phyloP scores from a whole-genome alignment of 2,329 filamentous ascomycete species.

The Ceratocystis smalleyi region DNA sequence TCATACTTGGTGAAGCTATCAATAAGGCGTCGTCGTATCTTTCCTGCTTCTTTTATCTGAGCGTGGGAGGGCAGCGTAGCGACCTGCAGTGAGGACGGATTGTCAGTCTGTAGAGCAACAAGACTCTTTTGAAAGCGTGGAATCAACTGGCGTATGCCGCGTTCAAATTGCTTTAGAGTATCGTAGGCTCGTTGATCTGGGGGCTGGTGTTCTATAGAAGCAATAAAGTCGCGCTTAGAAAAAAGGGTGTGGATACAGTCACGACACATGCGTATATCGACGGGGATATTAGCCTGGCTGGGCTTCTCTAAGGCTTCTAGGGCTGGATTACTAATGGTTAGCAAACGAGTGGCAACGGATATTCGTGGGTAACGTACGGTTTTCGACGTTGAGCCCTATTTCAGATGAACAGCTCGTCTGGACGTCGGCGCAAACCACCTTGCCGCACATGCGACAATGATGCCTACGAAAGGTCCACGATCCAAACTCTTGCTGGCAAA shows the following conservation, averaged over 20 bases:
- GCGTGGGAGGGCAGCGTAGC: constrained; percentile 30
- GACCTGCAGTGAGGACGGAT: background rate
- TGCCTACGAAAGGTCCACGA: constrained; percentile 85
- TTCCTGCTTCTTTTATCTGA: constrained; percentile 72
- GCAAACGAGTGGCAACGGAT: background rate
- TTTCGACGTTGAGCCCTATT: constrained; percentile 61
- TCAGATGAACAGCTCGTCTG: constrained; percentile 73
- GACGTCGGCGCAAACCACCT: constrained; percentile 80
- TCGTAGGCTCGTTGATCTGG: constrained; percentile 67
- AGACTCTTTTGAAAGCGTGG: constrained; percentile 73
- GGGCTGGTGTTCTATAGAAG: constrained; percentile 51
- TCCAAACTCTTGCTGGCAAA: constrained; percentile 91
- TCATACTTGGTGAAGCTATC: constrained; percentile 86
- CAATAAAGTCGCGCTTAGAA: constrained; percentile 58
- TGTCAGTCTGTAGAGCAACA: constrained; percentile 35
- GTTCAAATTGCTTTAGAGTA: constrained; percentile 73
- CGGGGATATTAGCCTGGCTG: constrained; percentile 36
- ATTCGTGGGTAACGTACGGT: constrained; percentile 25
- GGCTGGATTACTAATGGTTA: constrained; percentile 11
- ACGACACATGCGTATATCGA: constrained; percentile 83
- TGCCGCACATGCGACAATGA: constrained; percentile 85
- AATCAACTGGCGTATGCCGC: constrained; percentile 65
- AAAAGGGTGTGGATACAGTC: constrained; percentile 57
- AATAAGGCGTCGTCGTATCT: constrained; percentile 75
- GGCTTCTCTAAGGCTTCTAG: constrained; percentile 30